A percentile compares a stretch with the other conserved stretches of the same genome.
Evolutionary conservation across 202 grass and related monocot species (phyloP).

Genomic region (Zoysia matrella): DNA sequence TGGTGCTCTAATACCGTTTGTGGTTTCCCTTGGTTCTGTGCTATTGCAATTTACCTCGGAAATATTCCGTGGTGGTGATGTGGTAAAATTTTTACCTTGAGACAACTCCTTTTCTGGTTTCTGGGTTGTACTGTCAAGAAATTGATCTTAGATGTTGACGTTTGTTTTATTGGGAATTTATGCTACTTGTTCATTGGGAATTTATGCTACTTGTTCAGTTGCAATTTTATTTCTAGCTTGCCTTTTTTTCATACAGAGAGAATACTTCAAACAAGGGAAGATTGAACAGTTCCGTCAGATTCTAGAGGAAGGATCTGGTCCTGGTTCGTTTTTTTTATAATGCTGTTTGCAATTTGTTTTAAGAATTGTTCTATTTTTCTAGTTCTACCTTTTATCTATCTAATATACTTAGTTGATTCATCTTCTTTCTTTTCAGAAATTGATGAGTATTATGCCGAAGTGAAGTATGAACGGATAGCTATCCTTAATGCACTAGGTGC

Average conservation of each 20-base stretch:
- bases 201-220: background rate
- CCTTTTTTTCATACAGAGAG: conserved; percentile 61
- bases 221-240: conserved; percentile 1
- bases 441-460: conserved; percentile 95
- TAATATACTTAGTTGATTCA: conserved; percentile 27
- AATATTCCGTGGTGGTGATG: background rate
- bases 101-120: background rate
- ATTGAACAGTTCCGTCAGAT: conserved; percentile 89
- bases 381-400: background rate
- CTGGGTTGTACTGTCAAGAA: background rate
- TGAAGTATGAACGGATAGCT: conserved; percentile 93
- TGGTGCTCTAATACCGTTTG: background rate
- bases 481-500: conserved; percentile 94
- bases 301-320: conserved; percentile 94
- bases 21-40: conserved; percentile 6
- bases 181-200: background rate
- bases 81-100: conserved; percentile 13
- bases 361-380: conserved; percentile 1
- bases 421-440: conserved; percentile 65
- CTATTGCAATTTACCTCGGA: background rate
- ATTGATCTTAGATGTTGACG: background rate
- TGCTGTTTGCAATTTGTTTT: background rate
- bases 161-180: background rate
- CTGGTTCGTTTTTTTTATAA: conserved; percentile 55
- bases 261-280: conserved; percentile 98